Evolutionary conservation across 306 rosid genomes (phyloP).

Genomic region (Cucurbita pepo): DNA sequence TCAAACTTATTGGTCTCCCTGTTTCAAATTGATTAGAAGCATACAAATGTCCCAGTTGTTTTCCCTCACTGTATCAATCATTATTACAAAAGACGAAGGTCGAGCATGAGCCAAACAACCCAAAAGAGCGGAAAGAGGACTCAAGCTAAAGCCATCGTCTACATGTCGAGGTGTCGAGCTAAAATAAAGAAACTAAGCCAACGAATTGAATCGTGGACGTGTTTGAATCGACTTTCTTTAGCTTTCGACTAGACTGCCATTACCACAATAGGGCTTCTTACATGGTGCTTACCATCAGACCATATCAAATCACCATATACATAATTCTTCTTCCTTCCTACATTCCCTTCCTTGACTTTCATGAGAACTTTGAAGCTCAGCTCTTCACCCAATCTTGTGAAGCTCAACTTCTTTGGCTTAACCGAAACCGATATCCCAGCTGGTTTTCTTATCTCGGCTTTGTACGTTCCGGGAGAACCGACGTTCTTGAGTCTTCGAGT

Average conservation of each 20-base stretch:
- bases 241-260: conserved; percentile 19
- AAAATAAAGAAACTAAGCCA: not conserved
- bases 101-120: not conserved
- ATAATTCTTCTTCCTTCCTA: conserved; percentile 20
- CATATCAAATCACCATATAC: conserved; percentile 61
- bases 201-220: not conserved
- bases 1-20: no score
- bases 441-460: conserved; percentile 27
- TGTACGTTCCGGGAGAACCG: conserved; percentile 52
- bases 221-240: not conserved
- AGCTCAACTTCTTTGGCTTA: conserved; percentile 43
- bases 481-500: conserved; percentile 58
- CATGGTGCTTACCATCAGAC: conserved; percentile 69
- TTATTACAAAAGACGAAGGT: not conserved
- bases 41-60: not conserved
- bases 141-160: not conserved
- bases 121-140: not conserved
- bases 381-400: conserved; percentile 48
- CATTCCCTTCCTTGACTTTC: conserved; percentile 17
- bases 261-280: conserved; percentile 67
- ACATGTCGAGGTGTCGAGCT: not conserved
- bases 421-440: conserved; percentile 34
- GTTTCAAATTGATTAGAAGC: not conserved
- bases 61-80: not conserved
- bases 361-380: conserved; percentile 37